phyloP scores from a whole-genome alignment of 768 basidiomycete genomes.

The Chiua virens region DNA sequence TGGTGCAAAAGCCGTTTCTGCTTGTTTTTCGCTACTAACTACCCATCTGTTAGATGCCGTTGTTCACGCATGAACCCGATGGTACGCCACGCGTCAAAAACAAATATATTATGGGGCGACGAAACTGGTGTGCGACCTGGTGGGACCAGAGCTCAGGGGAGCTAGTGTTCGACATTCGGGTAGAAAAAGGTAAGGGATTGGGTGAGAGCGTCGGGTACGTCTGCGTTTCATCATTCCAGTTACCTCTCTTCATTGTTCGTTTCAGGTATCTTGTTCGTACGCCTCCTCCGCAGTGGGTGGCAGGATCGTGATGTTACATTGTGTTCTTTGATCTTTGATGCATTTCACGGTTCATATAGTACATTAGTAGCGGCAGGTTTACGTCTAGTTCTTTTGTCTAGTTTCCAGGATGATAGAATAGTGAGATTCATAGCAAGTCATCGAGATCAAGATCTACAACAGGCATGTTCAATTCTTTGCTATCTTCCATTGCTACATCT shows the following conservation, averaged over 20 bases:
- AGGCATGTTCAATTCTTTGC: conserved; percentile 22
- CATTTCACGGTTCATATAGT: too few relatives aligned
- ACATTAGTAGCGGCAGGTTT: too few relatives aligned
- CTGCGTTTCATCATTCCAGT: not conserved
- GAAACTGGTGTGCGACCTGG: conserved; percentile 82
- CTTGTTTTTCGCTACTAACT: not conserved
- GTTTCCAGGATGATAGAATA: not conserved
- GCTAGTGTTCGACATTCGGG: conserved; percentile 77
- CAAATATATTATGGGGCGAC: conserved; percentile 80
- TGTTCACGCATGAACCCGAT: conserved; percentile 77
- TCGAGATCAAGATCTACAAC: conserved; percentile 29
- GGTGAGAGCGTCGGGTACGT: conserved; percentile 81
- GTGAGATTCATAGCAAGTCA: conserved; percentile 21
- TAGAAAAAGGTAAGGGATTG: conserved; percentile 80
- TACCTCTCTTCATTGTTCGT: not conserved
- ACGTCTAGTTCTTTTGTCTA: not conserved
- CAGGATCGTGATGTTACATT: conserved; percentile 13
- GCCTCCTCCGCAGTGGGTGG: conserved; percentile 44
- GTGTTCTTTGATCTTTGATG: not conserved
- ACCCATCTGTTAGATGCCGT: conserved; percentile 54
- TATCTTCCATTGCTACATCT: conserved; percentile 25
- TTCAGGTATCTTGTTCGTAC: conserved; percentile 44
- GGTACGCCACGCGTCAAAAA: conserved; percentile 67
- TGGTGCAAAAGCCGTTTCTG: conserved; percentile 47
- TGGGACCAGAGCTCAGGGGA: conserved; percentile 61